These are phyloP conservation scores for Magnolia kwangsiensis DNA, from an alignment of 164 flowering plant genomes.

Conservation along the genomic window DNA sequence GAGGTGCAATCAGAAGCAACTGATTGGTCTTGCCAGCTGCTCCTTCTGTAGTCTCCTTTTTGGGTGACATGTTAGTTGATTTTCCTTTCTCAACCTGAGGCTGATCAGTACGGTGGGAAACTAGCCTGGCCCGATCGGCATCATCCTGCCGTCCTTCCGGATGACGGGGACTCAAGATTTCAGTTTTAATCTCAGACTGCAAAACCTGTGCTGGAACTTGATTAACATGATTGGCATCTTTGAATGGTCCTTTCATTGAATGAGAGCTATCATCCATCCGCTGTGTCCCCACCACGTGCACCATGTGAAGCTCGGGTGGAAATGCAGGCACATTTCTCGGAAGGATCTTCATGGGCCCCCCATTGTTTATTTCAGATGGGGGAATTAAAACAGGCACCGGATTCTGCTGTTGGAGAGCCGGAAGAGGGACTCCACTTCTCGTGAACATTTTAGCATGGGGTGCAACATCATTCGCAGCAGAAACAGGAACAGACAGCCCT, in stretches of 20 bases:
- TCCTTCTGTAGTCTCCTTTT: neutral
- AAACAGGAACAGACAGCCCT: constrained; percentile 60
- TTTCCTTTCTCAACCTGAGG: constrained; percentile 9
- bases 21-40: neutral
- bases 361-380: constrained; percentile 17
- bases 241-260: neutral
- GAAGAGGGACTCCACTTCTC: constrained; percentile 48
- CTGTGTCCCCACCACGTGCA: neutral
- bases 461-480: constrained; percentile 75
- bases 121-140: neutral
- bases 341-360: constrained; percentile 16
- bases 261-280: neutral
- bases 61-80: neutral
- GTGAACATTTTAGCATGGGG: constrained; percentile 64
- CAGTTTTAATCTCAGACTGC: constrained; percentile 9
- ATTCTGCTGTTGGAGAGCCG: constrained; percentile 16
- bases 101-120: constrained; percentile 5
- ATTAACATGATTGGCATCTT: neutral
- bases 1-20: neutral
- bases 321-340: constrained; percentile 14
- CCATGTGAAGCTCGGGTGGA: neutral
- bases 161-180: neutral
- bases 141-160: neutral
- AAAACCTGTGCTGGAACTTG: constrained; percentile 6
- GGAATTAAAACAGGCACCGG: constrained; percentile 20